Evolutionary conservation across 2,329 filamentous ascomycete genomes (phyloP), one percentile per base, ranked within the genome.

Genomic region (Gremmenia infestans): DNA sequence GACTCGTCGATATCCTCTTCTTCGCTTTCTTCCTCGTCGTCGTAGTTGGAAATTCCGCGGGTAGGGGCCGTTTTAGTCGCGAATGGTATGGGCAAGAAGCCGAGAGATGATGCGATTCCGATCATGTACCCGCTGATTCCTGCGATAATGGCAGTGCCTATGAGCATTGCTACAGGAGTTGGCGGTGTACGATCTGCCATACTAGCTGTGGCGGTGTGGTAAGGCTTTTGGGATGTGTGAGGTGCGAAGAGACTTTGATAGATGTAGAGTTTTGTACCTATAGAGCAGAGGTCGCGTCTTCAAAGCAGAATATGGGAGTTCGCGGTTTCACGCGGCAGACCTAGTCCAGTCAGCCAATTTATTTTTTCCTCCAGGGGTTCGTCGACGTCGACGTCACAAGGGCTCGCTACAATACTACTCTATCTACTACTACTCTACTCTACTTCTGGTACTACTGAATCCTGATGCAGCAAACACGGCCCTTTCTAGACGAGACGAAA

Each of bases 61-160:
- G 45, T 82, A 71, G 63, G 55, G 73, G 78, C 58, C 3, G 56
- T 43, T 50, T 59, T 60, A 8, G 63, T 50, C 42, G 56, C 56
- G 53, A 70, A 70, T 3, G 68, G 69, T 5, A 81, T 81, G 17
- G 85, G 79, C 73, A 91, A 91, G 57, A 96, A 75, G 60, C 89
- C 91, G 14, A 96, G 80, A 39, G 81, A 82, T 19, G 82, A 79
- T 17, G 79, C 83, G 57, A 96, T 75, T 60, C 90, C 91, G 19
- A 97, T 80, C 55, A 91, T 83, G 74, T 93, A 96, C 65, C 92
- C 92, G 1, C 83, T 81, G 53, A 94, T 71, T 63, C 89, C 85
- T 60, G 87, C 82, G 55, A 93, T 75, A 60, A 95, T 81, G 61
- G 86, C 85, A 17, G 89, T 91, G 53, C 86, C 83, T 60, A 93